phyloP scores from a whole-genome alignment of 2,329 filamentous ascomycete genomes.

The Mycogone perniciosa region DNA sequence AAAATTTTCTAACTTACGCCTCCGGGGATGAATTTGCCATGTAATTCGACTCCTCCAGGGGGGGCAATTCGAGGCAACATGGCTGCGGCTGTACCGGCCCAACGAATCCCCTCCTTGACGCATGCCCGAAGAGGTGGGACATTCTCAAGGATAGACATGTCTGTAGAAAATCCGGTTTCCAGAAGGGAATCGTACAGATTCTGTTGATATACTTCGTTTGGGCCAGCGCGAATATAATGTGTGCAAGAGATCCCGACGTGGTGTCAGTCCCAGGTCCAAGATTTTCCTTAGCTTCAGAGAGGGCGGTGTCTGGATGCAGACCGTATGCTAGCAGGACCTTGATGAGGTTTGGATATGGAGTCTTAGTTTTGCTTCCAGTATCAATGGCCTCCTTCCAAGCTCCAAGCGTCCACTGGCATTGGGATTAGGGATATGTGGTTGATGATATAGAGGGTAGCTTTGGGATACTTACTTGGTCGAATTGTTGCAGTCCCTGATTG shows the following conservation, averaged over 20 bases:
- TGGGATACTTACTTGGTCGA: constrained; percentile 8
- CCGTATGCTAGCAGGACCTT: constrained; percentile 16
- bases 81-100: constrained; percentile 21
- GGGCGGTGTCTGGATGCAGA: constrained; percentile 18
- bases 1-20: constrained; percentile 13
- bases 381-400: constrained; percentile 2
- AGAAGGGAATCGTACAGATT: constrained; percentile 19
- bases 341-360: constrained; percentile 17
- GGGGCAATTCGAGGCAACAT: constrained; percentile 24
- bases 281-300: constrained; percentile 26
- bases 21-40: constrained; percentile 19
- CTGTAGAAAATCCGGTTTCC: constrained; percentile 15
- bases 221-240: constrained; percentile 24
- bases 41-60: constrained; percentile 17
- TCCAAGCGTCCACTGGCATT: constrained; percentile 6
- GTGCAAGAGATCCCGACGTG: constrained; percentile 24
- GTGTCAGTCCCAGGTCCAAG: constrained; percentile 27
- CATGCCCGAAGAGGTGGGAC: constrained; percentile 19
- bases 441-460: background rate
- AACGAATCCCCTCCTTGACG: constrained; percentile 23
- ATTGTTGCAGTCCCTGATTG: constrained; percentile 5
- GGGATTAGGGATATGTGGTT: background rate
- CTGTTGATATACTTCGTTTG: constrained; percentile 21
- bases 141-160: constrained; percentile 20
- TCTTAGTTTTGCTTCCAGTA: background rate